Conservation (phyloP, 148 eudicot genomes). For the Arbutus unedo region DNA sequence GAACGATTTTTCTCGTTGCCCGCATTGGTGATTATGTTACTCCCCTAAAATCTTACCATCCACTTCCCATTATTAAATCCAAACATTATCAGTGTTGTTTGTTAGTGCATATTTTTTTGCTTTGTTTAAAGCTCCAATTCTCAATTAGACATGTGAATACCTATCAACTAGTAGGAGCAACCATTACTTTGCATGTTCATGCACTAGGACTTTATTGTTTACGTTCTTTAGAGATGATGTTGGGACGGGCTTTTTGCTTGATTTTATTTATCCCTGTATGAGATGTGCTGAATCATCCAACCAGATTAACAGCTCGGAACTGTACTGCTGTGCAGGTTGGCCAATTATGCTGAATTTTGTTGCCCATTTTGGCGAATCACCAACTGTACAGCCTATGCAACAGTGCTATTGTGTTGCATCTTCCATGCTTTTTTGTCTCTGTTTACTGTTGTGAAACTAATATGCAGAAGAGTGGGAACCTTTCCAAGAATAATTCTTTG, state of each 20-base stretch:
- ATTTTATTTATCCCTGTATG: not conserved
- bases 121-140: not conserved
- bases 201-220: not conserved
- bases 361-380: slow-evolving; percentile 11
- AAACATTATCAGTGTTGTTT: not conserved
- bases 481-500: slow-evolving; percentile 62
- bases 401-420: not conserved
- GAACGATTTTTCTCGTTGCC: too few relatives aligned
- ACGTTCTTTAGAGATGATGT: not conserved
- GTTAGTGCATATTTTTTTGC: not conserved
- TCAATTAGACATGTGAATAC: not conserved
- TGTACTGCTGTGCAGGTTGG: not conserved
- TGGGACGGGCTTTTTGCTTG: not conserved
- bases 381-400: slow-evolving; percentile 14
- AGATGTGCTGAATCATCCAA: not conserved
- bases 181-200: not conserved
- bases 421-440: slow-evolving; percentile 9
- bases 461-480: slow-evolving; percentile 79
- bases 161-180: not conserved
- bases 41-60: not conserved
- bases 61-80: not conserved
- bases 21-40: too few relatives aligned
- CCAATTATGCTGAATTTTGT: not conserved
- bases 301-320: not conserved
- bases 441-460: slow-evolving; percentile 23